Base-by-base conservation (phyloP, 768 basidiomycete species). In the Aureoboletus auriporus region DNA sequence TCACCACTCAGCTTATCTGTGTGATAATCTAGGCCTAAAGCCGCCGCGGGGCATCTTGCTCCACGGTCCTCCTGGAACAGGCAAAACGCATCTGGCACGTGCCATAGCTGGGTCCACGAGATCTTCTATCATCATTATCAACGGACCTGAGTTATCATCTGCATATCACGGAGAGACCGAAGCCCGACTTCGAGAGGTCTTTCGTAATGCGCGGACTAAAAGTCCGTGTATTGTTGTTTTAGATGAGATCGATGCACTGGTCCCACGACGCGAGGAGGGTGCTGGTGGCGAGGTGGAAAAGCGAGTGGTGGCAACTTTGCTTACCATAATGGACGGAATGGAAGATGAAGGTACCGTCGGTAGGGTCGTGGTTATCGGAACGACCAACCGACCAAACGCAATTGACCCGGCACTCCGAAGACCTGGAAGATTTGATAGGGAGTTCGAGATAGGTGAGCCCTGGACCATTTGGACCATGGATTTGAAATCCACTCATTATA, bases 81-180 rank as follows among this genome's bases (percentile, higher is more conserved):
- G 96, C 13, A 99, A 99, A 71, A 99, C 96, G 0, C 93, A 96
- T 61, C 75, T 99, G 2, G 95, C 96, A 10, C 84, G 93, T 52
- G 90, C 93, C 12, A 93, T 99, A 50, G 93, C 95, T 4, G 78
- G 84, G 0, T 91, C 93, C 6, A 89, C 89, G 1, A 79, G 78
- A 28, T 89, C 93, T 7, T 83, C 85, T 26, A 89, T 96, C n/a
- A 78, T 99, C 54, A 82, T 92, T 43, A 85, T 98, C 64, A 95
- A 95, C 58, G 96, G 96, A 0, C 93, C 96, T 11, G 93, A 97
- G 62, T 78, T 98, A 17, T 91, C 89, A 1, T 93, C 91, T 16
- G 92, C 93, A 1, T 98, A 92, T 61, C 96, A 98, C 61, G 96
- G 96, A 37, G 96, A 99, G 72, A 96, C 93, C 1, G 96, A 99